Conservation (phyloP, 2,329 filamentous ascomycete species). For the Corniculantispora saksenae region DNA sequence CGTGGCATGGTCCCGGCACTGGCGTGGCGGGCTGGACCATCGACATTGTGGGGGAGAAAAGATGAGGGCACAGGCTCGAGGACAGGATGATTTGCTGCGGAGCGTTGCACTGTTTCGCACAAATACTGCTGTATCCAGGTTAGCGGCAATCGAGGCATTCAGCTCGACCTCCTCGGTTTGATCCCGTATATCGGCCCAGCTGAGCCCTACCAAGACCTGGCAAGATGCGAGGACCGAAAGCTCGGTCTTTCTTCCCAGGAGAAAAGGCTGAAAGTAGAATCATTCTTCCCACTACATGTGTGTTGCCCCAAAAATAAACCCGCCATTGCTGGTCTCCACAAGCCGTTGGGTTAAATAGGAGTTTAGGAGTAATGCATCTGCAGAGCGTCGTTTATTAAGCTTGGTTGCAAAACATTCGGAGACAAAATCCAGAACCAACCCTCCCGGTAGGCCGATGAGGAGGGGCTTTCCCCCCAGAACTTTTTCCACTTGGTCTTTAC, state of each 20-base stretch:
- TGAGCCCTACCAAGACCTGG: not conserved
- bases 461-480: not conserved
- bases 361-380: not conserved
- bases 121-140: not conserved
- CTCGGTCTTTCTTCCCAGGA: not conserved
- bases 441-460: not conserved
- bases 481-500: not conserved
- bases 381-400: not conserved
- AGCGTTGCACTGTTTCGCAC: not conserved
- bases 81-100: not conserved
- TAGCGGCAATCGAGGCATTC: not conserved
- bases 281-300: not conserved
- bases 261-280: not conserved
- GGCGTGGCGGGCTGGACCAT: slow-evolving; percentile 1
- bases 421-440: not conserved
- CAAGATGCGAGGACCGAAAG: not conserved
- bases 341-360: not conserved
- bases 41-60: not conserved
- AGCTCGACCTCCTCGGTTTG: not conserved
- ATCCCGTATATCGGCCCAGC: not conserved
- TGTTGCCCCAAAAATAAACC: not conserved
- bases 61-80: not conserved
- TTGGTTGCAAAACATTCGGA: not conserved
- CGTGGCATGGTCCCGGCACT: not conserved
- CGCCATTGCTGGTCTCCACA: not conserved